Conservation (phyloP, 148 eudicot genomes). For the Linanthus parryae region DNA sequence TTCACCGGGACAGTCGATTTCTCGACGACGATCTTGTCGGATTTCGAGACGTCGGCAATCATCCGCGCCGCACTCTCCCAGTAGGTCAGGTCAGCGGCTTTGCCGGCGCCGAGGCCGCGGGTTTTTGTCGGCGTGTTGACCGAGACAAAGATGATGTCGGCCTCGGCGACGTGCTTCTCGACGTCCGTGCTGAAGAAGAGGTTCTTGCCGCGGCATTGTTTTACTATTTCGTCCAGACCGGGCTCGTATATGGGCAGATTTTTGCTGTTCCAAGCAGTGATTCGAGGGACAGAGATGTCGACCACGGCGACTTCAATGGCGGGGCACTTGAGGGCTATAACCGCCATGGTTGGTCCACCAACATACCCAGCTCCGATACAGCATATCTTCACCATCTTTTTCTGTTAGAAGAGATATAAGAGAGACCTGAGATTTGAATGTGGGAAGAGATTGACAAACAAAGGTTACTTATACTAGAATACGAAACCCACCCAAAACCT, state of each 20-base stretch:
- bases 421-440: too few relatives aligned
- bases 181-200: slow-evolving; percentile 73
- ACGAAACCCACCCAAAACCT: too few relatives aligned
- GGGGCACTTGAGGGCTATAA: slow-evolving; percentile 14
- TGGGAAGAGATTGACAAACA: too few relatives aligned
- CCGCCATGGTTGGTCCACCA: slow-evolving; percentile 18
- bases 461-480: too few relatives aligned
- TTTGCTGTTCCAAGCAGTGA: slow-evolving; percentile 17
- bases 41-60: slow-evolving; percentile 75
- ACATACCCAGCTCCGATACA: slow-evolving; percentile 33
- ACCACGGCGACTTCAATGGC: slow-evolving; percentile 7
- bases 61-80: slow-evolving; percentile 81
- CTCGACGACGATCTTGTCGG: slow-evolving; percentile 66
- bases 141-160: slow-evolving; percentile 51
- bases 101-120: slow-evolving; percentile 16
- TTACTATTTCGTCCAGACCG: slow-evolving; percentile 29
- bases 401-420: too few relatives aligned
- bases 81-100: slow-evolving; percentile 19
- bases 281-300: slow-evolving; percentile 10
- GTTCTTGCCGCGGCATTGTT: slow-evolving; percentile 65
- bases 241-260: slow-evolving; percentile 15
- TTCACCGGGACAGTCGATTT: slow-evolving; percentile 73
- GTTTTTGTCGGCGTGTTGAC: slow-evolving; percentile 14
- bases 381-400: slow-evolving; percentile 15
- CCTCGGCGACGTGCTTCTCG: slow-evolving; percentile 60